Evolutionary conservation across 192 early-diverging fungal genomes (phyloP).

Genomic region (Fimicolochytrium jonesii): DNA sequence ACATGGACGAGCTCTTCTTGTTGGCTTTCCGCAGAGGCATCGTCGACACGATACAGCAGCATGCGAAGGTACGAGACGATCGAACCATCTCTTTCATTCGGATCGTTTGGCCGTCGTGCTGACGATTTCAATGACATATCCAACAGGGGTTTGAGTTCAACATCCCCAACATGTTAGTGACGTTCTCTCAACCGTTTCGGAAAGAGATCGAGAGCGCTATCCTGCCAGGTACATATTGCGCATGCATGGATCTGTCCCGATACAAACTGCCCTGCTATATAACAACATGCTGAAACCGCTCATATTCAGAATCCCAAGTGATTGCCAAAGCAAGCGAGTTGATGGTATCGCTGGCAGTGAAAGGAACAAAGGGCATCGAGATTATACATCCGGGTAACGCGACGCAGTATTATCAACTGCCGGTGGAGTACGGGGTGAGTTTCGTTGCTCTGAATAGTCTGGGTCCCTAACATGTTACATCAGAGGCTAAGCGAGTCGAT

Average conservation of each 20-base stretch:
- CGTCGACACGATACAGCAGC: conserved; percentile 39
- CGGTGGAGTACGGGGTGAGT: conserved; percentile 51
- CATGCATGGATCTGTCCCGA: no score
- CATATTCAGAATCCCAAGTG: conserved; percentile 34
- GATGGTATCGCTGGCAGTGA: conserved; percentile 43
- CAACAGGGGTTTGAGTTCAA: conserved; percentile 35
- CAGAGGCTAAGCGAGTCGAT: no score
- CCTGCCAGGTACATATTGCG: conserved; percentile 41
- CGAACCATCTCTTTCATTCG: no score
- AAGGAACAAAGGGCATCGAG: conserved; percentile 44
- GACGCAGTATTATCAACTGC: conserved; percentile 52
- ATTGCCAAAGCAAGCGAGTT: conserved; percentile 40
- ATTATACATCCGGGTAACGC: conserved; percentile 57
- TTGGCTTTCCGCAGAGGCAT: conserved; percentile 51
- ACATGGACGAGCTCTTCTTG: conserved; percentile 53
- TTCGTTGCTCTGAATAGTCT: background rate
- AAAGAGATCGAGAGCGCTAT: conserved; percentile 53
- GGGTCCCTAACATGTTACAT: background rate
- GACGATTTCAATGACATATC: no score
- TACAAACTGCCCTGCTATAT: no score
- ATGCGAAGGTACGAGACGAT: conserved; percentile 26
- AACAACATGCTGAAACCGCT: no score
- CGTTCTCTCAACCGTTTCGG: conserved; percentile 23
- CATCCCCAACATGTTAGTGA: conserved; percentile 28
- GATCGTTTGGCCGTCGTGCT: no score